Evolutionary conservation across 2,329 filamentous ascomycete species (phyloP), one percentile per base, ranked within the genome.

Genomic region (Capronia coronata): DNA sequence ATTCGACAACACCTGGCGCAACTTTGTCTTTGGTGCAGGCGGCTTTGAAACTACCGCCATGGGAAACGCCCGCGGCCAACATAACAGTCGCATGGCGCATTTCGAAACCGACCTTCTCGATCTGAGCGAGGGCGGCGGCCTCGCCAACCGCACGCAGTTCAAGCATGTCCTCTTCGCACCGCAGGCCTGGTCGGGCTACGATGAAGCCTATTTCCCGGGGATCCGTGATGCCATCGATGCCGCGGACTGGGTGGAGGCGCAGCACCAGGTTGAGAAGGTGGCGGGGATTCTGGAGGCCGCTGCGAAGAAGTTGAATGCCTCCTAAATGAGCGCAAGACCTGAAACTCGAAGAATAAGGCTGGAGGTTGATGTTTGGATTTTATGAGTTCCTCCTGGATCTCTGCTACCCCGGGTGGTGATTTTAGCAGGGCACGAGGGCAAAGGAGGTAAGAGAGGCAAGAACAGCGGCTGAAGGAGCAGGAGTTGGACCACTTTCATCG

Each of bases 121-220:
- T 69, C 64, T 89, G 44, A 80, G 83, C 35, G 47, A 55, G 10
- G 48, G 43, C 9, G 54, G 49, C 4, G 59, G 57, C 1, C 43
- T 59, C 16, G 46, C 43, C 32, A 87, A 87, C 60, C 83, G 91
- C 57, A 86, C 86, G 3, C 93, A 97, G 69, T 98, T 89, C 75
- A 95, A 94, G 67, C 93, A 96, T 68, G 78, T 94, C 63, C 71
- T 98, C 49, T 94, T 90, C 64, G 91, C 86, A 1, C 93, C 93
- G 0, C 80, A 87, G 62, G 72, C 80, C 2, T 90, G 87, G 84
- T 83, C 82, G 27, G 80, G 77, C 30, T 78, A 83, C 58, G 78
- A 84, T 25, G 77, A 78, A 48, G 78, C 78, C 0, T 79, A 79
- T 54, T 94, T 94, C 69, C 91, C 91, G 0, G 84, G 83, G n/a